Evolutionary conservation across 192 early-diverging fungal species (phyloP).

Genomic region (Coemansia umbellata): DNA sequence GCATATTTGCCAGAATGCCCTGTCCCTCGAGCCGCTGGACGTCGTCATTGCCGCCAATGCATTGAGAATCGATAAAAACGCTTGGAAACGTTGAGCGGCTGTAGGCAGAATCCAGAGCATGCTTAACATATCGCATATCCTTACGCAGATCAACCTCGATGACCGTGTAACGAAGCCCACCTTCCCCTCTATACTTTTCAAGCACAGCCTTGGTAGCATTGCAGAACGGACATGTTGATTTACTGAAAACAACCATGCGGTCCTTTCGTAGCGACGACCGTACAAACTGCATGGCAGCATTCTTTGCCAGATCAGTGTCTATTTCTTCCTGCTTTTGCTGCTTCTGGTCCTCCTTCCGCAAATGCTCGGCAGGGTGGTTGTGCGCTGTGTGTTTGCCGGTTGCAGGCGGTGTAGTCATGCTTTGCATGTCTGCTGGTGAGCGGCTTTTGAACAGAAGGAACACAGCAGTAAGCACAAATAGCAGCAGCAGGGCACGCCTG

Average conservation of each 20-base stretch:
- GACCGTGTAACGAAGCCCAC: slow-evolving; percentile 43
- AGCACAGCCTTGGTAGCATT: slow-evolving; percentile 56
- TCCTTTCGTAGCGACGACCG: slow-evolving; percentile 15
- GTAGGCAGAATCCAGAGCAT: slow-evolving; percentile 48
- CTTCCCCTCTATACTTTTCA: slow-evolving; percentile 11
- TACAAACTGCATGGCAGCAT: slow-evolving; percentile 16
- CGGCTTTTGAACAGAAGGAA: slow-evolving; percentile 6
- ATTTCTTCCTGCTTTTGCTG: neutral
- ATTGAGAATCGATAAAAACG: slow-evolving; percentile 60
- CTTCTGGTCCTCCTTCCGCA: neutral
- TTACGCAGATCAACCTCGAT: slow-evolving; percentile 41
- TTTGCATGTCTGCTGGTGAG: neutral
- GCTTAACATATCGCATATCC: slow-evolving; percentile 52
- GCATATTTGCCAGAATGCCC: slow-evolving; percentile 46
- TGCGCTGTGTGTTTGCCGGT: neutral
- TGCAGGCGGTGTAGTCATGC: neutral
- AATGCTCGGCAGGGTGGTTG: neutral
- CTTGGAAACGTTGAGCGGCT: slow-evolving; percentile 61
- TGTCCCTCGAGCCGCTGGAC: slow-evolving; percentile 34
- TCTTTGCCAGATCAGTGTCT: slow-evolving; percentile 3
- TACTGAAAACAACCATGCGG: slow-evolving; percentile 64
- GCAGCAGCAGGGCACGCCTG: slow-evolving; percentile 17
- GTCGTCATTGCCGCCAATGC: slow-evolving; percentile 59
- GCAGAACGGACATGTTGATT: slow-evolving; percentile 65
- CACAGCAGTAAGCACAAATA: slow-evolving; percentile 8